Evolutionary conservation across 192 early-diverging fungal species (phyloP), one percentile per base, ranked within the genome.

Genomic region (Rhizophagus sp.): DNA sequence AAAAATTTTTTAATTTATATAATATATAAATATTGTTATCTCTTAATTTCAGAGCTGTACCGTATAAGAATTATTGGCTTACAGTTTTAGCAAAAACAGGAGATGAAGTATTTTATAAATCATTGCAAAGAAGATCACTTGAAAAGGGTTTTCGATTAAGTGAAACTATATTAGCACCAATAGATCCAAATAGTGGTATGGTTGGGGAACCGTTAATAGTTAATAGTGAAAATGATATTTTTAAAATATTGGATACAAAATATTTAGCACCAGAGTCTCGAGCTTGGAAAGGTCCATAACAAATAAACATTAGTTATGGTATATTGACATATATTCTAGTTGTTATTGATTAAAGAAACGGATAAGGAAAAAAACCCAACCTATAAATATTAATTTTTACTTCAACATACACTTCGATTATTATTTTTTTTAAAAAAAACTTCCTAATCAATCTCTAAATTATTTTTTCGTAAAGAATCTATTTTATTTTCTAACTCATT

Each of bases 21-120:
- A 41, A 41, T 41, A 41, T 8, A 41, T 7, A 41, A 41, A 5
- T 49, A 27, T 27, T 65, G 1, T 63, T 78, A 2, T 12, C 64
- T 47, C n/a, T 78, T 30, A 1, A n/a, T 50, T 66, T 49, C 22
- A 81, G 80, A 44, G n/a, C 78, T n/a, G 24, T 77, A 15, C 73
- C 80, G 8, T 76, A 81, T 49, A 49, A 75, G 17, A 62, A 34
- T 27, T 81, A 62, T 47, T 81, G 75, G 44, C 47, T 62, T 19
- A 75, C 27, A 47, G n/a, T 76, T 30, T 52, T 81, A 25, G 47
- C 73, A 4, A 57, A 30, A 17, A 81, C 80, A 24, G 80, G 80
- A 13, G 74, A 81, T 61, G 24, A 76, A 17, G 41, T 65, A 47
- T 75, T 73, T 64, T 57, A 47, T 25, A 73, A 50, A 64, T 52